These are phyloP conservation scores for Cinnamomum micranthum DNA, from an alignment of 164 flowering plant species.

Conservation along the genomic window DNA sequence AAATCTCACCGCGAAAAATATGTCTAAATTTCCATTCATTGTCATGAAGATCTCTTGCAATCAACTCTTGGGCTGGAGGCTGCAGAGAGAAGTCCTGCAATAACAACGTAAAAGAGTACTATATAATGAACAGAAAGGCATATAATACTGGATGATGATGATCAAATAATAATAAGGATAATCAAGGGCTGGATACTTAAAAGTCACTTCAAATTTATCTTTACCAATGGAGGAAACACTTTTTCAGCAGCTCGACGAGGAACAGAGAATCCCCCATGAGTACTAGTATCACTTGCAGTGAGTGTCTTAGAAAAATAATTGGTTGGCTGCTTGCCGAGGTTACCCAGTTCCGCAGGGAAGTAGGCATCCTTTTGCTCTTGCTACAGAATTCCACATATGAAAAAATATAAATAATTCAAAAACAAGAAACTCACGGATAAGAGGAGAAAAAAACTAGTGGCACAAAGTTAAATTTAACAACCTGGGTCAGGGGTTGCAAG, in stretches of 20 bases:
- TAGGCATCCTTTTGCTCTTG: slow-evolving; percentile 88
- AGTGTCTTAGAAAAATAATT: slow-evolving; percentile 88
- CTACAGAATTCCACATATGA: slow-evolving; percentile 28
- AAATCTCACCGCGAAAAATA: slow-evolving; percentile 74
- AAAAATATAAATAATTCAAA: not conserved
- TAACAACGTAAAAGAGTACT: not conserved
- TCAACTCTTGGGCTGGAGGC: slow-evolving; percentile 89
- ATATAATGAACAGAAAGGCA: no score
- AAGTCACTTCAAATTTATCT: not conserved
- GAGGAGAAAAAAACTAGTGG: not conserved
- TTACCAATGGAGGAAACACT: slow-evolving; percentile 88
- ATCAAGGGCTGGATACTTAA: not conserved
- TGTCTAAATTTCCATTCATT: slow-evolving; percentile 95
- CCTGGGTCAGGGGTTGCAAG: slow-evolving; percentile 78
- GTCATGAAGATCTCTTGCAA: slow-evolving; percentile 89
- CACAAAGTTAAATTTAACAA: slow-evolving; percentile 15
- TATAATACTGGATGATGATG: no score
- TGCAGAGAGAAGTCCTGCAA: slow-evolving; percentile 81
- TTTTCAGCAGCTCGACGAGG: slow-evolving; percentile 96
- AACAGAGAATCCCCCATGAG: slow-evolving; percentile 96
- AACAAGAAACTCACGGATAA: not conserved
- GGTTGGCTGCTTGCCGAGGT: slow-evolving; percentile 76
- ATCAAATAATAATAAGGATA: not conserved
- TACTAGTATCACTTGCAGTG: slow-evolving; percentile 93
- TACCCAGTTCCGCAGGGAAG: slow-evolving; percentile 76